These are phyloP conservation scores for Suillus sp. DNA, from an alignment of 768 basidiomycete species.

Conservation along the genomic window DNA sequence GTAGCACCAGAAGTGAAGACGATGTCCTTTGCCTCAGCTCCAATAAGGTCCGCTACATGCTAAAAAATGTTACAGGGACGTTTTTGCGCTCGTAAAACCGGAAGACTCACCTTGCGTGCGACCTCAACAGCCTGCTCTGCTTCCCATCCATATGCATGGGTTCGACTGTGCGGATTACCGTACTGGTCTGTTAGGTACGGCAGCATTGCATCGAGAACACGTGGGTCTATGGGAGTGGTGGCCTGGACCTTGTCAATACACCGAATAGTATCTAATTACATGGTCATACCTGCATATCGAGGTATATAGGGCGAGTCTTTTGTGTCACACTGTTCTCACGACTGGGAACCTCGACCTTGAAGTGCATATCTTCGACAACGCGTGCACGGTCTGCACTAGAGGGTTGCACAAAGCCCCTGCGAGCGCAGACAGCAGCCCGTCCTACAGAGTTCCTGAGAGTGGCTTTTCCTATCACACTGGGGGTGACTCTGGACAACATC, in stretches of 20 bases:
- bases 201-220: slow-evolving; percentile 96
- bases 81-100: slow-evolving; percentile 12
- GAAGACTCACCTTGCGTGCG: slow-evolving; percentile 69
- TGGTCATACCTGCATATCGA: slow-evolving; percentile 88
- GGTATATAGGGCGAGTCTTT: slow-evolving; percentile 88
- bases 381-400: slow-evolving; percentile 82
- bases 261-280: background rate
- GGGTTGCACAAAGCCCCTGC: slow-evolving; percentile 75
- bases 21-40: slow-evolving; percentile 93
- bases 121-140: slow-evolving; percentile 93
- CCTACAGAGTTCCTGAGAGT: slow-evolving; percentile 27
- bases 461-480: slow-evolving; percentile 34
- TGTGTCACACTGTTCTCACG: slow-evolving; percentile 58
- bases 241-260: slow-evolving; percentile 53
- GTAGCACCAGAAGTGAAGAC: slow-evolving; percentile 98
- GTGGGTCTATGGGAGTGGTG: slow-evolving; percentile 95
- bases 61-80: slow-evolving; percentile 32
- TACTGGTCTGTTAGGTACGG: slow-evolving; percentile 94
- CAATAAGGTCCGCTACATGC: slow-evolving; percentile 91
- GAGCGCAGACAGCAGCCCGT: slow-evolving; percentile 29
- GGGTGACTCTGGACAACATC: slow-evolving; percentile 64
- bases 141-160: slow-evolving; percentile 99
- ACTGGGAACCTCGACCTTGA: slow-evolving; percentile 69
- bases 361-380: slow-evolving; percentile 78
- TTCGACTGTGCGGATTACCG: slow-evolving; percentile 97